Conservation (phyloP, 2,329 filamentous ascomycete genomes). For the Ascosphaera aggregata region DNA sequence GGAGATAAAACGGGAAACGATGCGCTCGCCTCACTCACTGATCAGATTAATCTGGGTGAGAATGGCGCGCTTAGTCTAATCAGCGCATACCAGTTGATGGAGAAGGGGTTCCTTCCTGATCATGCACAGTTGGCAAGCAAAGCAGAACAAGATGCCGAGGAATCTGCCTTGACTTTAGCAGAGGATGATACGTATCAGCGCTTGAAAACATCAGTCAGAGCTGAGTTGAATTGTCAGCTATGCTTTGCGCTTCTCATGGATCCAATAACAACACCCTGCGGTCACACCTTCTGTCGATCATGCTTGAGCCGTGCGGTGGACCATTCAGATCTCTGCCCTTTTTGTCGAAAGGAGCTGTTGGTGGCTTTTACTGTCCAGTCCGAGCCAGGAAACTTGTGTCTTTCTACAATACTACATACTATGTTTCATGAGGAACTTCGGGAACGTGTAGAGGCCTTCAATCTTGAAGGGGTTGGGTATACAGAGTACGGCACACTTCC, state of each 20-base stretch:
- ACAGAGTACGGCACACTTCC: conserved; percentile 38
- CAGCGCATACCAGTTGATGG: conserved; percentile 42
- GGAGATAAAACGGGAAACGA: background rate
- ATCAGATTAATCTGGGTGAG: conserved; percentile 17
- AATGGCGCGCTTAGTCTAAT: conserved; percentile 26
- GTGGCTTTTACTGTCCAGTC: conserved; percentile 25
- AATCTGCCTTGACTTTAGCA: conserved; percentile 9
- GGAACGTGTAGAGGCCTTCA: conserved; percentile 29
- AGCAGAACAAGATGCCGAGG: conserved; percentile 8
- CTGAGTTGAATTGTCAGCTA: conserved; percentile 69
- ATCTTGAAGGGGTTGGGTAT: conserved; percentile 31
- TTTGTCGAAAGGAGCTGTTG: conserved; percentile 46
- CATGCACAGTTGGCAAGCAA: conserved; percentile 15
- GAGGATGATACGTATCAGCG: conserved; percentile 30
- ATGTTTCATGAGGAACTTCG: conserved; percentile 47
- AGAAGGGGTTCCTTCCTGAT: conserved; percentile 34
- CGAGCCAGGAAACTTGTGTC: conserved; percentile 35
- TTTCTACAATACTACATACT: conserved; percentile 38
- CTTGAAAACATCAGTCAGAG: conserved; percentile 36
- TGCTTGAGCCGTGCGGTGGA: conserved; percentile 58
- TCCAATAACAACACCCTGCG: conserved; percentile 63
- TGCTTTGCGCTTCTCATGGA: conserved; percentile 66
- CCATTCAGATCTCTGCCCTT: conserved; percentile 54
- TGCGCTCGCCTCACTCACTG: no score
- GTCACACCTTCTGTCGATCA: conserved; percentile 68